Conservation (phyloP, 768 basidiomycete genomes). For the Suillus subluteus region DNA sequence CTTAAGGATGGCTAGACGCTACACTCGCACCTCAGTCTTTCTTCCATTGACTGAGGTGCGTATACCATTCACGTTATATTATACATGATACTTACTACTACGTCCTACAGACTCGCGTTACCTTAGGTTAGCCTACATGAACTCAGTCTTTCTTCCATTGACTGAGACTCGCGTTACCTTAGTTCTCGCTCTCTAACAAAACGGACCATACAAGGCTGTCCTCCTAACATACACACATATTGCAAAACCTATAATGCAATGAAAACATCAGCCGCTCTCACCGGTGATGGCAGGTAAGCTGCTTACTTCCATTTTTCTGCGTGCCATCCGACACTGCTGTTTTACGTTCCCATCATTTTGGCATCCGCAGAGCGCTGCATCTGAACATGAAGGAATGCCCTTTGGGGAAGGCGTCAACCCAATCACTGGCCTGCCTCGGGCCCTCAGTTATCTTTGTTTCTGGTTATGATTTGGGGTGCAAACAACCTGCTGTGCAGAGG, state of each 20-base stretch:
- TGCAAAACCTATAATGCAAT: conserved; percentile 59
- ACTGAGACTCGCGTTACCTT: no score
- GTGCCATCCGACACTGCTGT: conserved; percentile 91
- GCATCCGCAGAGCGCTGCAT: conserved; percentile 75
- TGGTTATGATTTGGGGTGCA: background rate
- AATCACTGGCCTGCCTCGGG: no score
- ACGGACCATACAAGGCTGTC: conserved; percentile 91
- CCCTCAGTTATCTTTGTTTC: no score
- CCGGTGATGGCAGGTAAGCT: conserved; percentile 4
- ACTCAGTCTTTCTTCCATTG: no score
- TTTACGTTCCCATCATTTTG: conserved; percentile 77
- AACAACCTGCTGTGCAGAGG: background rate
- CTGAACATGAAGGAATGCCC: conserved; percentile 46
- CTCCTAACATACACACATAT: conserved; percentile 89
- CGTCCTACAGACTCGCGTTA: no score
- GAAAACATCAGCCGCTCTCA: conserved; percentile 6
- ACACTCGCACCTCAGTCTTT: no score
- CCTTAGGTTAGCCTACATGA: no score
- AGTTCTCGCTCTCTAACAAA: no score
- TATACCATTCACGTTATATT: no score
- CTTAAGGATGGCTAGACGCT: no score
- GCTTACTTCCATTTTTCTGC: conserved; percentile 95
- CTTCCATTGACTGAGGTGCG: no score
- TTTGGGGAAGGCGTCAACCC: conserved; percentile 21
- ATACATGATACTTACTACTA: no score